Percentiles rank a stretch among this genome's conserved stretches.
Conservation (phyloP, 805 yeast genomes). For the Metschnikowia bowlesiae region DNA sequence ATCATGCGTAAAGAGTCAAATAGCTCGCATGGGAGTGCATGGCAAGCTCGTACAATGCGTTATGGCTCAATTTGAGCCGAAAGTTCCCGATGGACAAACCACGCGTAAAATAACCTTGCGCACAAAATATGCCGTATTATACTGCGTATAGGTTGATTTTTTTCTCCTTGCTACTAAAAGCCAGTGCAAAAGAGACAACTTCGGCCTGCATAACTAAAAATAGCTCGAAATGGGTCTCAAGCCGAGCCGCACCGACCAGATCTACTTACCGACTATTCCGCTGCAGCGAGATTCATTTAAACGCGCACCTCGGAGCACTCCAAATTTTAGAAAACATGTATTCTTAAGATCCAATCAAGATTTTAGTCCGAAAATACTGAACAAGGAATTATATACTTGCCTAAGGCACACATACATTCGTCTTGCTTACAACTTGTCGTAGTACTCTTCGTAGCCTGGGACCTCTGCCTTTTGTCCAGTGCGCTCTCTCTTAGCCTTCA, state of each 20-base stretch:
- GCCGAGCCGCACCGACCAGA: neutral
- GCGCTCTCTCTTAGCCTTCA: conserved; percentile 74
- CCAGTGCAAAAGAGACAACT: neutral
- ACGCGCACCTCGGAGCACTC: neutral
- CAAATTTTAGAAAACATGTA: conserved; percentile 7
- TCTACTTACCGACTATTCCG: neutral
- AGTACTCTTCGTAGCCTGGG: conserved; percentile 99
- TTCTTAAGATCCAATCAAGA: conserved; percentile 10
- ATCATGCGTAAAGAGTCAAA: neutral
- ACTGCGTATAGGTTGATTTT: neutral
- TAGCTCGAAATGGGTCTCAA: neutral
- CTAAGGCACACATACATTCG: conserved; percentile 6
- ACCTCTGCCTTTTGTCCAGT: conserved; percentile 95
- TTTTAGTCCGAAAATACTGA: conserved; percentile 11
- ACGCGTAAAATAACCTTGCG: neutral
- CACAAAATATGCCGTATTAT: neutral
- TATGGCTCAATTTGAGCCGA: conserved; percentile 2
- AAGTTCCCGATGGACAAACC: conserved; percentile 1
- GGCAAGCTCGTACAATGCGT: neutral
- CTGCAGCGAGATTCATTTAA: neutral
- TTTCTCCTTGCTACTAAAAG: neutral
- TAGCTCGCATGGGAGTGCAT: conserved; percentile 1
- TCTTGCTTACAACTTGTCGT: conserved; percentile 70
- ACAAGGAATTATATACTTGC: conserved; percentile 13
- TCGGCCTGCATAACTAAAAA: neutral